A percentile compares a stretch with the other conserved stretches of the same genome.
These are phyloP conservation scores for Elaeis guineensis DNA, from an alignment of 176 grass and related monocot species.

Conservation along the genomic window DNA sequence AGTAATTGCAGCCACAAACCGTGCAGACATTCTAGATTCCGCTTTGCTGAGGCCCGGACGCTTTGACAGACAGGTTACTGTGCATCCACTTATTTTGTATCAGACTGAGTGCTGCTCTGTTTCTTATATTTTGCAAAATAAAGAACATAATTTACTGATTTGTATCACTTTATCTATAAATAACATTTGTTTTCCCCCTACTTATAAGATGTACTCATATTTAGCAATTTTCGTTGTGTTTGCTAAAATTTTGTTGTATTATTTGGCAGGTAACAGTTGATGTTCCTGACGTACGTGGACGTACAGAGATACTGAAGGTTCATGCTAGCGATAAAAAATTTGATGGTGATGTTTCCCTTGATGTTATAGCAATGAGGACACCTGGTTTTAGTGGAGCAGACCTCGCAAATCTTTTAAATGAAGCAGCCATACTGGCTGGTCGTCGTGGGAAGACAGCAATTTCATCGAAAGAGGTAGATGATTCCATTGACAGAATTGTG, in stretches of 20 bases:
- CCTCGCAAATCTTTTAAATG: slow-evolving; percentile 95
- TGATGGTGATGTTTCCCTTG: slow-evolving; percentile 88
- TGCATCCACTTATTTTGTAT: not conserved
- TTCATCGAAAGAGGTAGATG: slow-evolving; percentile 93
- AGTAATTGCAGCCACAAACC: not conserved
- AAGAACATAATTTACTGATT: too few species aligned
- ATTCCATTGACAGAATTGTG: slow-evolving; percentile 99
- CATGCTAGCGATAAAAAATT: slow-evolving; percentile 94
- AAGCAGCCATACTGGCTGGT: slow-evolving; percentile 89
- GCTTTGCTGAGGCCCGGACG: slow-evolving; percentile 93
- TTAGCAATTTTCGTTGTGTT: too few species aligned
- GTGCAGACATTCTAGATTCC: slow-evolving; percentile 94
- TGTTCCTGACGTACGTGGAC: slow-evolving; percentile 93
- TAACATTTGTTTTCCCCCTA: too few species aligned
- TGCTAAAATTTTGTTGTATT: not conserved
- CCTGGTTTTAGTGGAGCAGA: slow-evolving; percentile 99
- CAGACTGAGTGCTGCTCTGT: too few species aligned
- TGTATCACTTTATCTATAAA: too few species aligned
- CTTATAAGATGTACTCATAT: too few species aligned
- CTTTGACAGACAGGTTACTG: slow-evolving; percentile 96
- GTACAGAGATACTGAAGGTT: slow-evolving; percentile 96
- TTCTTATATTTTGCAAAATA: too few species aligned
- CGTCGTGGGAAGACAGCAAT: slow-evolving; percentile 68
- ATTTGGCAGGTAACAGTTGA: slow-evolving; percentile 68
- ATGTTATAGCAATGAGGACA: slow-evolving; percentile 95